Conservation (phyloP, 129 eudicot species). For the Ambrosia artemisiifolia region DNA sequence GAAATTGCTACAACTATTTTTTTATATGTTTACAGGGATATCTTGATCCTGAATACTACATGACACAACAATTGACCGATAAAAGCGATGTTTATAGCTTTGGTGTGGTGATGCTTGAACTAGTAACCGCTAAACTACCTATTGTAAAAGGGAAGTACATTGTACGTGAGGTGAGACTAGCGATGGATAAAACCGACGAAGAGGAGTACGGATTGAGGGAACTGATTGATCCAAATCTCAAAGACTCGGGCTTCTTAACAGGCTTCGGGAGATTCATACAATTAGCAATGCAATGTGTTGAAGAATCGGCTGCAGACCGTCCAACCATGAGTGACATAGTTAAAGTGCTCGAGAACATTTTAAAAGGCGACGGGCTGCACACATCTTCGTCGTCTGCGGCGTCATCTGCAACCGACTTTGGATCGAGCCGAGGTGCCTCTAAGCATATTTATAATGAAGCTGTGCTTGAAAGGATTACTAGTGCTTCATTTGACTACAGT, state of each 20-base stretch:
- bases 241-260: slow-evolving; percentile 32
- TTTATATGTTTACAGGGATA: slow-evolving; percentile 58
- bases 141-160: slow-evolving; percentile 88
- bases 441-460: slow-evolving; percentile 57
- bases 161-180: slow-evolving; percentile 73
- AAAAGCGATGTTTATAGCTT: slow-evolving; percentile 95
- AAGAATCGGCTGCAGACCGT: slow-evolving; percentile 79
- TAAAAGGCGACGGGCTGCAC: slow-evolving; percentile 57
- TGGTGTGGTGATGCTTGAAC: slow-evolving; percentile 95
- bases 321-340: slow-evolving; percentile 92
- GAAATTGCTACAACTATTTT: background rate
- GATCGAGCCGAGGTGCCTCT: slow-evolving; percentile 30
- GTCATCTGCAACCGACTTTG: slow-evolving; percentile 67
- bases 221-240: slow-evolving; percentile 60
- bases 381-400: slow-evolving; percentile 58
- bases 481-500: slow-evolving; percentile 73
- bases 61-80: slow-evolving; percentile 94
- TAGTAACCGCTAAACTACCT: slow-evolving; percentile 76
- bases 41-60: slow-evolving; percentile 97
- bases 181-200: slow-evolving; percentile 53
- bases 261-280: slow-evolving; percentile 64
- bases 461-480: slow-evolving; percentile 34
- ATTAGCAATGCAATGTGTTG: slow-evolving; percentile 84
- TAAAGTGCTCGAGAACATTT: slow-evolving; percentile 62
- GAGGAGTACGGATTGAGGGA: slow-evolving; percentile 56